Evolutionary conservation across 1,284 basidiomycete genomes (phyloP).

Genomic region (Papiliotrema fonsecae): DNA sequence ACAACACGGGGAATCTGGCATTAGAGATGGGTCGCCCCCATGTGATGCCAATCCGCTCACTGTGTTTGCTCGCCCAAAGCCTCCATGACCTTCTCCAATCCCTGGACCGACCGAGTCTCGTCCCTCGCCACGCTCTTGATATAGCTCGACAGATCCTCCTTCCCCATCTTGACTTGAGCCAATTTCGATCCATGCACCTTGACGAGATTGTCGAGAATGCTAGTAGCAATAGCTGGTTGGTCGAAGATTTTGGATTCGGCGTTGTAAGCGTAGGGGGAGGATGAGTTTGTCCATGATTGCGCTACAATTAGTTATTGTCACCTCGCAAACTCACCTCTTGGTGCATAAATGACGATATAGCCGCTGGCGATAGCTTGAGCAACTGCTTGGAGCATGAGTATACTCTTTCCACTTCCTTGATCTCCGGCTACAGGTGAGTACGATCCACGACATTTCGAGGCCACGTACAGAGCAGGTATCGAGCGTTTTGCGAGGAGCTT

Average conservation of each 20-base stretch:
- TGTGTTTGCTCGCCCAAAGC: conserved; percentile 64
- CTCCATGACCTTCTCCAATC: conserved; percentile 62
- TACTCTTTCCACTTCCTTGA: conserved; percentile 77
- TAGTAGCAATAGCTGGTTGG: conserved; percentile 56
- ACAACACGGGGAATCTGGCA: conserved; percentile 62
- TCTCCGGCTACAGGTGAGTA: conserved; percentile 58
- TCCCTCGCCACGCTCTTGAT: conserved; percentile 55
- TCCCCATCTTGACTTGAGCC: conserved; percentile 26
- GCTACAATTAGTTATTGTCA: conserved; percentile 47
- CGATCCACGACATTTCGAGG: conserved; percentile 1
- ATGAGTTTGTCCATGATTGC: conserved; percentile 71
- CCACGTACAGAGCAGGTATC: conserved; percentile 27
- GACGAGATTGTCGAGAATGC: conserved; percentile 41
- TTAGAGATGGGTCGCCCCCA: too few species aligned
- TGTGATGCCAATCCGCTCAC: conserved; percentile 48
- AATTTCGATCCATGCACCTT: conserved; percentile 44
- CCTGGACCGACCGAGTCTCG: conserved; percentile 56
- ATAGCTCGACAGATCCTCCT: neutral
- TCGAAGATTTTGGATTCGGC: conserved; percentile 69
- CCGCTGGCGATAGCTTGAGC: conserved; percentile 64
- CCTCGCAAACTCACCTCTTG: conserved; percentile 56
- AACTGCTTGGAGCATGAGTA: conserved; percentile 72
- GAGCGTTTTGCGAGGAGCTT: conserved; percentile 13
- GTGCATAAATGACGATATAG: conserved; percentile 88
- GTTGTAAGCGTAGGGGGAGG: conserved; percentile 70